A percentile compares a stretch with the other conserved stretches of the same genome.
phyloP scores from a whole-genome alignment of 345 rosid species.

The Aethionema arabicum region DNA sequence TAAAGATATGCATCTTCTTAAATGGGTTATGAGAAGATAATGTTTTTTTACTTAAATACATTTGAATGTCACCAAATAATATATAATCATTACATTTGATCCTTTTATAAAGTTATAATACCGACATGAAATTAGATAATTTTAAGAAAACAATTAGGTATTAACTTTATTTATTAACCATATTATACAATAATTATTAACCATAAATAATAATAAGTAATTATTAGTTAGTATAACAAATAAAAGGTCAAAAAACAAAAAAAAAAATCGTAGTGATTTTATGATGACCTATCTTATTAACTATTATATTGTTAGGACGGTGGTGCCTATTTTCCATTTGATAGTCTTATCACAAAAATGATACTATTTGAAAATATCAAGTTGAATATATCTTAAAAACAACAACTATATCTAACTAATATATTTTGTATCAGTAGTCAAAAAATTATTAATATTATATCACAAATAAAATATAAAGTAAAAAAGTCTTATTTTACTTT shows the following conservation, averaged over 20 bases:
- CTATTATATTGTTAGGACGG: constrained; percentile 27
- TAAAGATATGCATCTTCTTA: constrained; percentile 19
- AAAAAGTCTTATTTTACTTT: too few species aligned
- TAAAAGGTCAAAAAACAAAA: not conserved
- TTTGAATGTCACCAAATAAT: constrained; percentile 15
- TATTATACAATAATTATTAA: too few species aligned
- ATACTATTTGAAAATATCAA: too few species aligned
- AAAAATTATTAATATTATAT: too few species aligned
- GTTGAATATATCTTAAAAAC: too few species aligned
- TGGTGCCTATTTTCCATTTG: constrained; percentile 25
- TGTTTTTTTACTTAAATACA: constrained; percentile 22
- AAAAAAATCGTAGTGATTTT: not conserved
- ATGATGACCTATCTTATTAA: constrained; percentile 11
- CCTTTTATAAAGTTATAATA: constrained; percentile 2
- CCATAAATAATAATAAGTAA: too few species aligned
- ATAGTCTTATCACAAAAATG: constrained; percentile 1
- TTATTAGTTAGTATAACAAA: too few species aligned
- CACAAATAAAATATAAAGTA: not conserved
- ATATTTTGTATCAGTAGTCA: too few species aligned
- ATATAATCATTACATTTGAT: constrained; percentile 28
- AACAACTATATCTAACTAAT: too few species aligned
- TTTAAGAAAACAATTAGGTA: not conserved
- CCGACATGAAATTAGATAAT: not conserved
- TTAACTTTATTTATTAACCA: too few species aligned
- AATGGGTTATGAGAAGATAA: constrained; percentile 24